These are phyloP conservation scores for Euryodendron excelsum DNA, from an alignment of 148 eudicot genomes.

Conservation along the genomic window DNA sequence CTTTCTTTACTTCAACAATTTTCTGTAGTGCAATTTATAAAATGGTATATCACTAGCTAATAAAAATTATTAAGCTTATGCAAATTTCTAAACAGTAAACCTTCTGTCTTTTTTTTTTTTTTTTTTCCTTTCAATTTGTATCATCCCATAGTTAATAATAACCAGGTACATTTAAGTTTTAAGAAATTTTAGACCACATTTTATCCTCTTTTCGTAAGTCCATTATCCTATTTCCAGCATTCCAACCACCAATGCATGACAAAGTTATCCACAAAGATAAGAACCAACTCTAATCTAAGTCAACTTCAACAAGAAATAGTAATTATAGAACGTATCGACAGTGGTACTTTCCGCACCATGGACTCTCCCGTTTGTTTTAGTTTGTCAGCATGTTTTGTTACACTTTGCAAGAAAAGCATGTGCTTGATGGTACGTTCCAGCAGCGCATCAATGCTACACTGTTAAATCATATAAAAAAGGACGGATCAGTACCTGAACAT, in stretches of 20 bases:
- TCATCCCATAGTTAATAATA: not conserved
- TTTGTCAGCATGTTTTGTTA: constrained; percentile 91
- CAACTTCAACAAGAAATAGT: too few relatives aligned
- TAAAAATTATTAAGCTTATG: too few relatives aligned
- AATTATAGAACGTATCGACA: not conserved
- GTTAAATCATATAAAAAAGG: constrained; percentile 26
- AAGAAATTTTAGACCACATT: not conserved
- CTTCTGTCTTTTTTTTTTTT: too few relatives aligned
- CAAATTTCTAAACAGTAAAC: too few relatives aligned
- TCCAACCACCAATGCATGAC: not conserved
- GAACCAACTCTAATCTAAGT: not conserved
- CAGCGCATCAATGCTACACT: constrained; percentile 95
- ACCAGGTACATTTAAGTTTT: not conserved
- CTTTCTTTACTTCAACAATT: not conserved
- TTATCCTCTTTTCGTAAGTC: not conserved
- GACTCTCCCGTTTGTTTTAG: constrained; percentile 73
- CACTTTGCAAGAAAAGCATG: constrained; percentile 95
- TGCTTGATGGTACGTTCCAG: constrained; percentile 97
- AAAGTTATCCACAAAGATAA: not conserved
- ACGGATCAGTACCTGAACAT: not conserved
- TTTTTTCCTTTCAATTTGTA: not conserved
- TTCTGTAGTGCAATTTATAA: not conserved
- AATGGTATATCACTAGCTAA: too few relatives aligned
- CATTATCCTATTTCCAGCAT: not conserved
- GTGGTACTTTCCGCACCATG: constrained; percentile 46